These are phyloP conservation scores for Talaromyces albobiverticillius DNA, from an alignment of 2,329 filamentous ascomycete genomes.

Conservation along the genomic window DNA sequence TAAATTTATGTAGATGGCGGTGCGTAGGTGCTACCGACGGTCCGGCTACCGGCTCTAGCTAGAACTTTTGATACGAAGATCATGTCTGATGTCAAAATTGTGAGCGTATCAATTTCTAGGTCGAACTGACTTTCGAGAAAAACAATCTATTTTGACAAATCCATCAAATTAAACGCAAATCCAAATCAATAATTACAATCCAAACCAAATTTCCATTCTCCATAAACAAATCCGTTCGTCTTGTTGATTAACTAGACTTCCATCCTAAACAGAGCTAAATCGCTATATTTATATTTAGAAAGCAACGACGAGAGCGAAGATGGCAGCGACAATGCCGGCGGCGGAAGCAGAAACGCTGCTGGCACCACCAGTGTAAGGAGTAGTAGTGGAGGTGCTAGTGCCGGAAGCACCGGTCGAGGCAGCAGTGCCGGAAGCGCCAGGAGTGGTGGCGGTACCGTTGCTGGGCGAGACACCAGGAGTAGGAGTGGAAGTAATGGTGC, in stretches of 20 bases:
- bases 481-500: background rate
- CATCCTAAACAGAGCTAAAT: background rate
- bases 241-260: background rate
- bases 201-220: background rate
- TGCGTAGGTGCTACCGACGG: too few species aligned
- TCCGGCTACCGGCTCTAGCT: too few species aligned
- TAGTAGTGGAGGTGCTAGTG: conserved; percentile 11
- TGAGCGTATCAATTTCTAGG: background rate
- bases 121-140: too few species aligned
- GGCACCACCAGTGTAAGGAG: conserved; percentile 9
- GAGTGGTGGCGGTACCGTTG: background rate
- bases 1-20: too few species aligned
- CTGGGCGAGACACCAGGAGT: background rate
- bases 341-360: conserved; percentile 17
- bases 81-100: too few species aligned
- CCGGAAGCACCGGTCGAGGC: conserved; percentile 7
- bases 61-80: too few species aligned
- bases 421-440: background rate
- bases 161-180: background rate
- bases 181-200: background rate
- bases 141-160: background rate
- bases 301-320: conserved; percentile 13
- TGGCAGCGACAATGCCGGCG: conserved; percentile 14
- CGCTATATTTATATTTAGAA: conserved; percentile 6
- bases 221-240: background rate